Evolutionary conservation across 129 eudicot genomes (phyloP).

Genomic region (Erigeron canadensis): DNA sequence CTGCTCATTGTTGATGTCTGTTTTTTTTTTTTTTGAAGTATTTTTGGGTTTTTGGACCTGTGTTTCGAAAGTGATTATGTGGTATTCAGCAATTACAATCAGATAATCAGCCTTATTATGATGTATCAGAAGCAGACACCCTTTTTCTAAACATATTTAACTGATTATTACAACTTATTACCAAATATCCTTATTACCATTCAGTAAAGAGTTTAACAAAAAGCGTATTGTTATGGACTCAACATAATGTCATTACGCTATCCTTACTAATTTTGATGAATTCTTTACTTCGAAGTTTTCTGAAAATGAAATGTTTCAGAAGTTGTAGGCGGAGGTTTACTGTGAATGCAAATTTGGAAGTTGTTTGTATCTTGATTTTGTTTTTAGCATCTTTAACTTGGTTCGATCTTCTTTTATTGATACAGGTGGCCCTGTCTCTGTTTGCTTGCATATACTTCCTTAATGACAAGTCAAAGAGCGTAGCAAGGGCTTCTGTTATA

Average conservation of each 20-base stretch:
- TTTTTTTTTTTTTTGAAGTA: not conserved
- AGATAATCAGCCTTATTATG: not conserved
- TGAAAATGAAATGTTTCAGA: not conserved
- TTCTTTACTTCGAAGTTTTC: not conserved
- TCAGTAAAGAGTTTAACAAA: not conserved
- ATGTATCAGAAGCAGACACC: not conserved
- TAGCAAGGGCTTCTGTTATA: constrained; percentile 61
- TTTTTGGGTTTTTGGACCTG: not conserved
- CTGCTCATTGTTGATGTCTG: not conserved
- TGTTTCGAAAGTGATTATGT: not conserved
- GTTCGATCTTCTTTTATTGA: not conserved
- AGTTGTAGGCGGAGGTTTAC: not conserved
- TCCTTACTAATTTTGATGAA: not conserved
- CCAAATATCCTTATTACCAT: not conserved
- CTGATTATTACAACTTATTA: not conserved
- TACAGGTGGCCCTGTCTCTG: constrained; percentile 65
- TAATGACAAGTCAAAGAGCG: constrained; percentile 76
- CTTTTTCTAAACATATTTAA: not conserved
- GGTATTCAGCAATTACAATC: not conserved
- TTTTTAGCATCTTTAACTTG: constrained; percentile 7
- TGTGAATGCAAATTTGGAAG: not conserved
- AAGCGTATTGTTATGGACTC: not conserved
- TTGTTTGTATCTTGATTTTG: constrained; percentile 8
- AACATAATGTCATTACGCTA: not conserved
- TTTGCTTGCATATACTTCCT: constrained; percentile 86